Evolutionary conservation across 352 stramenopile genomes (phyloP).

Genomic region (Pythium aphanidermatum): DNA sequence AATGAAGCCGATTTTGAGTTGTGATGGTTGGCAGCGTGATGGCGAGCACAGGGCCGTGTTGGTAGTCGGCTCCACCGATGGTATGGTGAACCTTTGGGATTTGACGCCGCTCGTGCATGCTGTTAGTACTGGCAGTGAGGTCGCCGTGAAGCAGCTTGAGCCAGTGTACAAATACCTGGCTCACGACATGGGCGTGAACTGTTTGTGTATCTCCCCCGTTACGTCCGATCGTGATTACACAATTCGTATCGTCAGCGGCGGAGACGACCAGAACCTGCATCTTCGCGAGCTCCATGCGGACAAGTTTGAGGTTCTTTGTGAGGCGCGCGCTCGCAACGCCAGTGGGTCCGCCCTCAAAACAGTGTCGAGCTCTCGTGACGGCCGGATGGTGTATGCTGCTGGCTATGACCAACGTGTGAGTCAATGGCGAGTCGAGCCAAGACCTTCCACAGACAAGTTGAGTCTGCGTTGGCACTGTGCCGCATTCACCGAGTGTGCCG

Average conservation of each 20-base stretch:
- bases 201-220: constrained; percentile 39
- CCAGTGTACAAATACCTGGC: constrained; percentile 56
- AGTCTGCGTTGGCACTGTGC: constrained; percentile 55
- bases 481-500: constrained; percentile 71
- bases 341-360: constrained; percentile 82
- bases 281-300: constrained; percentile 33
- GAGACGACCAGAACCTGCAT: constrained; percentile 73
- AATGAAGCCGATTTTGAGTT: constrained; percentile 80
- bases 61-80: constrained; percentile 77
- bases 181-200: constrained; percentile 83
- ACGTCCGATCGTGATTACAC: constrained; percentile 8
- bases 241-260: constrained; percentile 68
- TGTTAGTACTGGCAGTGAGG: neutral
- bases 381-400: constrained; percentile 41
- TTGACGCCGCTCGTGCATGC: constrained; percentile 20
- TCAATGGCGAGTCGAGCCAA: constrained; percentile 57
- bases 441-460: too few relatives aligned
- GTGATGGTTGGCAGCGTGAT: constrained; percentile 33
- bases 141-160: constrained; percentile 16
- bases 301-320: constrained; percentile 25
- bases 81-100: constrained; percentile 72
- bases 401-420: constrained; percentile 87
- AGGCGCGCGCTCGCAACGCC: constrained; percentile 46
- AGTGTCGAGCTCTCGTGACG: constrained; percentile 39
- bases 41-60: constrained; percentile 33